Conservation (phyloP, 2,329 filamentous ascomycete species). For the Dendrostoma leiphaemia region DNA sequence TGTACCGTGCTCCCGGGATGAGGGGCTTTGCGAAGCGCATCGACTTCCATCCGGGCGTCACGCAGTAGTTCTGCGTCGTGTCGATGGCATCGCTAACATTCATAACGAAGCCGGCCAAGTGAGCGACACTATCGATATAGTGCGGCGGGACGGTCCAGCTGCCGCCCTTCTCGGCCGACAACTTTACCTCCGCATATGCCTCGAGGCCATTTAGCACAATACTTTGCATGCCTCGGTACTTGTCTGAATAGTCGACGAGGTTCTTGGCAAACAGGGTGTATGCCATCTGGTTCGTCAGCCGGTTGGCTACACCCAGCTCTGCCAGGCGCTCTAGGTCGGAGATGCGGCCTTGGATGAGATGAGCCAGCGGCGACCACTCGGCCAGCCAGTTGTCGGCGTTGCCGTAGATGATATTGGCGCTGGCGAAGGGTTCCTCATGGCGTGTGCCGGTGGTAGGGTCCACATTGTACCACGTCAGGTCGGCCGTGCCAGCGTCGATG, state of each 20-base stretch:
- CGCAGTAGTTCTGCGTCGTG: conserved; percentile 29
- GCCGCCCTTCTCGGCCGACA: conserved; percentile 24
- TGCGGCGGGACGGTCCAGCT: conserved; percentile 38
- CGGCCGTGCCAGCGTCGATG: conserved; percentile 40
- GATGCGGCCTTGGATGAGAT: background rate
- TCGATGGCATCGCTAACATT: conserved; percentile 36
- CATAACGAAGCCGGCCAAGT: conserved; percentile 39
- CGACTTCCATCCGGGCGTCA: conserved; percentile 37
- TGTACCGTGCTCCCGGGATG: conserved; percentile 30
- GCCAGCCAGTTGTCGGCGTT: background rate
- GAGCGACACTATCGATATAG: conserved; percentile 37
- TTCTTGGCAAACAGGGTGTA: background rate
- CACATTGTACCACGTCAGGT: conserved; percentile 36
- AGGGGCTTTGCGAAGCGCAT: conserved; percentile 31
- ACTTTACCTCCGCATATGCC: conserved; percentile 20
- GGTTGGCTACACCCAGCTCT: background rate
- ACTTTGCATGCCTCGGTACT: background rate
- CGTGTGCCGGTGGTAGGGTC: conserved; percentile 29
- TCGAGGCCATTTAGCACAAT: conserved; percentile 15
- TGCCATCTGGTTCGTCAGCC: background rate
- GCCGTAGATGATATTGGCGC: background rate
- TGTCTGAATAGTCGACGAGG: background rate
- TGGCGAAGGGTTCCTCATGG: background rate
- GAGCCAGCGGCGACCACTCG: background rate
- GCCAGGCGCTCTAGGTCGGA: background rate